phyloP scores from a whole-genome alignment of 176 grass and related monocot genomes.

The Triticum timopheevii region DNA sequence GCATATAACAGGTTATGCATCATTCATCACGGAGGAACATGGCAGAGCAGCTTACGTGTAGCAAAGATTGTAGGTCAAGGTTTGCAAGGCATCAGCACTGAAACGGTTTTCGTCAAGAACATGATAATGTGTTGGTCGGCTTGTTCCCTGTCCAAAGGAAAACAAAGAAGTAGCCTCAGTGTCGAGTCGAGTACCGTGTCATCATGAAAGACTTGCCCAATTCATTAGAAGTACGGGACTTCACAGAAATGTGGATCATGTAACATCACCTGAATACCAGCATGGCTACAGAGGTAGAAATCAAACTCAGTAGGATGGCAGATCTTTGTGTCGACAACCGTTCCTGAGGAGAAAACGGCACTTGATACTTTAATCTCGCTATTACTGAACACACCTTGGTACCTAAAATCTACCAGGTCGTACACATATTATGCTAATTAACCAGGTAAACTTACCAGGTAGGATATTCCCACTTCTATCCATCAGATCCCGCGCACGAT shows the following conservation, averaged over 20 bases:
- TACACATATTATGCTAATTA: neutral
- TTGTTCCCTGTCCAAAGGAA: slow-evolving; percentile 56
- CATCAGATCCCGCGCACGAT: slow-evolving; percentile 28
- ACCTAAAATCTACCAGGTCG: neutral
- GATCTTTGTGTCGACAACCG: slow-evolving; percentile 72
- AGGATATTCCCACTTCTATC: slow-evolving; percentile 83
- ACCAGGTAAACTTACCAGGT: slow-evolving; percentile 43
- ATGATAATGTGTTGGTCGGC: slow-evolving; percentile 81
- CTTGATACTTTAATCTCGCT: neutral
- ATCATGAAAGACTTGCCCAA: neutral
- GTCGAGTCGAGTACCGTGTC: neutral
- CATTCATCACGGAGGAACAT: neutral
- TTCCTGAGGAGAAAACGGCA: slow-evolving; percentile 35
- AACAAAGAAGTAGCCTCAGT: neutral
- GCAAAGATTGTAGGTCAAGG: slow-evolving; percentile 77
- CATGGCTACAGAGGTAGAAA: slow-evolving; percentile 94
- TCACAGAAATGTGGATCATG: neutral
- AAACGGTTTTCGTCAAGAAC: slow-evolving; percentile 86
- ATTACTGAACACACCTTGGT: neutral
- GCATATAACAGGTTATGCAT: neutral
- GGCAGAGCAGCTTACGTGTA: slow-evolving; percentile 43
- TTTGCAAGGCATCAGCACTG: slow-evolving; percentile 64
- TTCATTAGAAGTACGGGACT: neutral
- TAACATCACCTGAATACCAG: slow-evolving; percentile 69
- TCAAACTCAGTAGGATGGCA: slow-evolving; percentile 90